Percentiles rank a stretch among this genome's conserved stretches.
These are phyloP conservation scores for Penicillium sp. DNA, from an alignment of 2,329 filamentous ascomycete species.

Conservation along the genomic window DNA sequence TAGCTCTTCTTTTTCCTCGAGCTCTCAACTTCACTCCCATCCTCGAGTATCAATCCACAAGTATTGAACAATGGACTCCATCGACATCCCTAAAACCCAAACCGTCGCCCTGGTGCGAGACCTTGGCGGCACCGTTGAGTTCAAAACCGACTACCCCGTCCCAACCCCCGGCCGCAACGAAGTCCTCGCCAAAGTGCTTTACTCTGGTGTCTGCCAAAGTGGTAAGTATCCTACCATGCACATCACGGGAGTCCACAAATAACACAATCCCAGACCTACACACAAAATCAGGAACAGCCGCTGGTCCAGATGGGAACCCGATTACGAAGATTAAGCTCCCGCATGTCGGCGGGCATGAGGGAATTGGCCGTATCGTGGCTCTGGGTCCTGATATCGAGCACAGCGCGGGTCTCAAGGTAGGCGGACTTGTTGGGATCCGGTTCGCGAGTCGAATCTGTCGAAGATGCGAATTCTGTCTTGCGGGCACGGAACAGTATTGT, in stretches of 20 bases:
- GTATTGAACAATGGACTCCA: constrained; percentile 8
- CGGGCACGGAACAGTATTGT: constrained; percentile 41
- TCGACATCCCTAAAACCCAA: constrained; percentile 26
- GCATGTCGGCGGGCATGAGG: constrained; percentile 46
- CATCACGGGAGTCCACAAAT: background rate
- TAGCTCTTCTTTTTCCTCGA: background rate
- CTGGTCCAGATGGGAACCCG: constrained; percentile 37
- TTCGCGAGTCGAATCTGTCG: constrained; percentile 43
- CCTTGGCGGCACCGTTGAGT: constrained; percentile 40
- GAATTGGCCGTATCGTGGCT: constrained; percentile 40
- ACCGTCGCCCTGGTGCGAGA: constrained; percentile 41
- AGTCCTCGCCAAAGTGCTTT: constrained; percentile 44
- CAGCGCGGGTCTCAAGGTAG: constrained; percentile 34
- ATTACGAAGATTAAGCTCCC: constrained; percentile 45
- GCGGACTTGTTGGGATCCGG: constrained; percentile 42
- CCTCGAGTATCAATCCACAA: too few relatives aligned
- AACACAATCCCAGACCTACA: constrained; percentile 32
- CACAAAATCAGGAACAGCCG: constrained; percentile 38
- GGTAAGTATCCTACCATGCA: constrained; percentile 24
- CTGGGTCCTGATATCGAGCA: constrained; percentile 34
- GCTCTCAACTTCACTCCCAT: too few relatives aligned
- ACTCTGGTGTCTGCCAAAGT: constrained; percentile 45
- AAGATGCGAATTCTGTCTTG: constrained; percentile 43
- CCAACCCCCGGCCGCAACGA: constrained; percentile 38
- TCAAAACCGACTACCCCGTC: constrained; percentile 42